Percentiles rank a stretch among this genome's conserved stretches.
Conservation (phyloP, 352 stramenopile species). For the Aphanomyces invadans region DNA sequence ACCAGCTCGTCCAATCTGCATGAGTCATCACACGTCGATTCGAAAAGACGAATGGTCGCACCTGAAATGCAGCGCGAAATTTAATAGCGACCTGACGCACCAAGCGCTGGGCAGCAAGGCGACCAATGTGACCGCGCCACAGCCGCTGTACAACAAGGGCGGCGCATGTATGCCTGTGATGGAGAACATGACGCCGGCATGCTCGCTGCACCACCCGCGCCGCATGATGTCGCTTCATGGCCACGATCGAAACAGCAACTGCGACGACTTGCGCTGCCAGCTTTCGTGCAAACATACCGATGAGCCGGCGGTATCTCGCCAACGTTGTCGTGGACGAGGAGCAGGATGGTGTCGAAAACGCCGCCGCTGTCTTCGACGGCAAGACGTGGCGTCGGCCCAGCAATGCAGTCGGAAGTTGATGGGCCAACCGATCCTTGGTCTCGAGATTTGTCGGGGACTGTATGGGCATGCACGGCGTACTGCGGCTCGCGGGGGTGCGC, state of each 20-base stretch:
- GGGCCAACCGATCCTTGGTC: too few relatives aligned
- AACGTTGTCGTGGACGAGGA: background rate
- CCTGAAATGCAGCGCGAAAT: background rate
- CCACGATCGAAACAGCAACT: background rate
- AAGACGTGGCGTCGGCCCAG: background rate
- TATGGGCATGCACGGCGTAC: too few relatives aligned
- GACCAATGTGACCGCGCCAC: background rate
- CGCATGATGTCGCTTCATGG: background rate
- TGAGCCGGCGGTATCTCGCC: conserved; percentile 12
- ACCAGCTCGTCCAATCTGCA: background rate
- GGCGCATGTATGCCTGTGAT: background rate
- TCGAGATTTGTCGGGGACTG: too few relatives aligned
- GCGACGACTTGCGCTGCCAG: background rate
- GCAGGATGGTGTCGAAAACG: background rate
- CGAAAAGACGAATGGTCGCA: too few relatives aligned
- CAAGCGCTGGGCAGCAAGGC: background rate
- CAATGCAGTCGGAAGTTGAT: too few relatives aligned
- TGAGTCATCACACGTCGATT: background rate
- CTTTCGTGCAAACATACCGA: conserved; percentile 17
- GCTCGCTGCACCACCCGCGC: background rate
- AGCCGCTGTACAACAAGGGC: conserved; percentile 2
- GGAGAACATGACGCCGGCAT: background rate
- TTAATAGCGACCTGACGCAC: background rate
- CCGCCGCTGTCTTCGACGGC: background rate
- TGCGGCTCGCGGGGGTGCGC: too few relatives aligned